Base-by-base conservation (phyloP, 768 basidiomycete species). In the Tricholoma saponaceum region DNA sequence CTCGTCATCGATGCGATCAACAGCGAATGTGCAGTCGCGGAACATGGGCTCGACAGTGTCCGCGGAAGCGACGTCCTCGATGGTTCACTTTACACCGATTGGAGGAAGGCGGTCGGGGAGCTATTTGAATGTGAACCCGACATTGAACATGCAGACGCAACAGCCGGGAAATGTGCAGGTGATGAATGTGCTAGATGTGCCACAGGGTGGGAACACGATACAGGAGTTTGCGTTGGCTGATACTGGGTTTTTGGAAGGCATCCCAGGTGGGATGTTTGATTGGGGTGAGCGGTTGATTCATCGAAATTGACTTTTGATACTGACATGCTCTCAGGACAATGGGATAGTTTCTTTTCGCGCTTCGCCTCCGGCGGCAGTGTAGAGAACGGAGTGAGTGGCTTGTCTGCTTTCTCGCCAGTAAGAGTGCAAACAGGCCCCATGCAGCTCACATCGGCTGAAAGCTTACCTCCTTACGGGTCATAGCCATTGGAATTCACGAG, bases 181-280 rank as follows among this genome's bases (percentile, higher is more conserved):
- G 44, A 83, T 91, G 81, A 91, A 92, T 65, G 75, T 85, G 22
- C 74, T 91, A 22, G 89, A 90, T 64, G 81, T 76, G 3, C 78
- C 82, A 22, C 82, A 82, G 62, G 76, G 80, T 41, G 76, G 74
- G 14, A 78, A 76, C 57, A 77, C 79, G 20, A 69, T 90, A 60
- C 83, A 85, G 54, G 85, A 87, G 56, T 80, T 83, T 64, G 83
- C 85, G 30, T 76, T 84, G 75, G 81, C 82, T 18, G 88, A 90
- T 67, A 81, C 73, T 58, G 86, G 82, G 16, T 81, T 89, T 55
- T 73, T 93, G 69, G 89, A 91, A 59, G 89, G 89, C 1, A 83
- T 93, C 53, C 91, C 91, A 43, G 86, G 85, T 3, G 80, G 83
- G 18, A 92, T 93, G 89, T 93, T 91, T 71, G 90, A 92, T 69